These are phyloP conservation scores for Melampsora americana DNA, from an alignment of 1,284 basidiomycete species.

Conservation along the genomic window DNA sequence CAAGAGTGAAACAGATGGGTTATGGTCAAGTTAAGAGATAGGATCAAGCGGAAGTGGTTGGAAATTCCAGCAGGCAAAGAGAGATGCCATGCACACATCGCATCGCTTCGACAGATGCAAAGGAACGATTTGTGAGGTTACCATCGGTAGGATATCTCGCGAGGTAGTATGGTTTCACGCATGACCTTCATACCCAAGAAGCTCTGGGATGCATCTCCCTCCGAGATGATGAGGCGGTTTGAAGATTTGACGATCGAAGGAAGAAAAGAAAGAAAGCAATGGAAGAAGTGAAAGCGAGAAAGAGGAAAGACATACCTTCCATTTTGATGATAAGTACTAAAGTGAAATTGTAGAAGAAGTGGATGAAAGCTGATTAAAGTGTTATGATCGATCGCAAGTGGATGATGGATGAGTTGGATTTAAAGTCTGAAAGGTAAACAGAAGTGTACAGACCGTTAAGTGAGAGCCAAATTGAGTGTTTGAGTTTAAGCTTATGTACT, in stretches of 20 bases:
- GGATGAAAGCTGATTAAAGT: no score
- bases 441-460: no score
- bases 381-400: neutral
- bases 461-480: no score
- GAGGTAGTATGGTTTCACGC: neutral
- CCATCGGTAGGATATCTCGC: no score
- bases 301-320: constrained; percentile 34
- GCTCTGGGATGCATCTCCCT: neutral
- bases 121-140: neutral
- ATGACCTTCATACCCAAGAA: neutral
- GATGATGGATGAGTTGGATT: neutral
- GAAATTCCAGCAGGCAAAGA: neutral
- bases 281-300: neutral
- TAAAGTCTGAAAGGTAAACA: neutral
- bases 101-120: neutral
- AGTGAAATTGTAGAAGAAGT: no score
- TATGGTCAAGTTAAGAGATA: neutral
- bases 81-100: constrained; percentile 8
- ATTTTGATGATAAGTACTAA: neutral
- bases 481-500: no score
- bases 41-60: neutral
- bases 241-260: neutral
- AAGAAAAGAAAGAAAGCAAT: neutral
- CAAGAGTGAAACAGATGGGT: neutral
- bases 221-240: neutral